A percentile compares a stretch with the other conserved stretches of the same genome.
phyloP scores from a whole-genome alignment of 2,329 filamentous ascomycete species.

The Neonectria magnoliae region DNA sequence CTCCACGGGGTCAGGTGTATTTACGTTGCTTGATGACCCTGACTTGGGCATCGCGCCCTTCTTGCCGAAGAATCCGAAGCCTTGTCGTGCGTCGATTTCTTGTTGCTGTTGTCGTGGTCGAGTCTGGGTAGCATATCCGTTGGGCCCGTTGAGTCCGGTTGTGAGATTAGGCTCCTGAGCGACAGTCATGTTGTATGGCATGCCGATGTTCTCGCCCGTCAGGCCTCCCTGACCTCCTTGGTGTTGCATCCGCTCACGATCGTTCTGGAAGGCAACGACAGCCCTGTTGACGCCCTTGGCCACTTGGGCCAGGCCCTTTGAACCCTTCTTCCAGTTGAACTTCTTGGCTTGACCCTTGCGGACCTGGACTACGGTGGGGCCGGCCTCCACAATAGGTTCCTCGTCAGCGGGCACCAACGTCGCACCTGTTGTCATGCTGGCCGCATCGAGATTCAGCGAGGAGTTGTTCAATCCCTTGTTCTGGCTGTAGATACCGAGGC shows the following conservation, averaged over 20 bases:
- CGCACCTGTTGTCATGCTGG: slow-evolving; percentile 65
- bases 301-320: slow-evolving; percentile 92
- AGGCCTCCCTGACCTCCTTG: slow-evolving; percentile 55
- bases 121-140: slow-evolving; percentile 31
- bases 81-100: slow-evolving; percentile 59
- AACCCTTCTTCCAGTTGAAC: slow-evolving; percentile 99
- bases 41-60: slow-evolving; percentile 64
- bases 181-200: slow-evolving; percentile 77
- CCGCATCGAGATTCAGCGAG: slow-evolving; percentile 61
- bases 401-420: slow-evolving; percentile 72
- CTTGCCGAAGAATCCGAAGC: slow-evolving; percentile 78
- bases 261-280: slow-evolving; percentile 76
- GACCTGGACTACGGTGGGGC: slow-evolving; percentile 95
- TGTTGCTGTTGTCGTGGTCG: slow-evolving; percentile 24
- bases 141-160: slow-evolving; percentile 42
- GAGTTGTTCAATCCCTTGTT: slow-evolving; percentile 62
- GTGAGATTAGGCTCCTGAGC: slow-evolving; percentile 47
- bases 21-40: slow-evolving; percentile 55
- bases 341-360: slow-evolving; percentile 94
- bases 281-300: slow-evolving; percentile 94
- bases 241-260: slow-evolving; percentile 65
- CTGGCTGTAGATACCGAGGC: slow-evolving; percentile 67
- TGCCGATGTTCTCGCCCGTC: slow-evolving; percentile 70
- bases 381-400: slow-evolving; percentile 73
- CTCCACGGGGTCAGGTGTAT: slow-evolving; percentile 58